These are phyloP conservation scores for Polytolypa hystricis DNA, from an alignment of 2,329 filamentous ascomycete genomes.

Conservation along the genomic window DNA sequence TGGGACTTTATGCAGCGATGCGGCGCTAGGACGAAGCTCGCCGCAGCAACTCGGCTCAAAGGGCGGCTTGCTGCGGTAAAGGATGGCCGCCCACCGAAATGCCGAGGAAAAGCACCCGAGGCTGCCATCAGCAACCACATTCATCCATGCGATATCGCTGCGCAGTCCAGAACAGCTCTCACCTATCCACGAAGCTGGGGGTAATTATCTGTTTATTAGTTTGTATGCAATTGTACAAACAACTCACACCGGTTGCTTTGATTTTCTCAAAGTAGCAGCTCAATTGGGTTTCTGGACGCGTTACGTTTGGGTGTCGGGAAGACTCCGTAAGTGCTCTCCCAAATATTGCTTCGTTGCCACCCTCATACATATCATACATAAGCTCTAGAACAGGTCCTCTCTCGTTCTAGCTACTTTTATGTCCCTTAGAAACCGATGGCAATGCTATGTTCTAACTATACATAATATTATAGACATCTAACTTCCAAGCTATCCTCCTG, in stretches of 20 bases:
- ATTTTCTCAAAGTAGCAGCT: not conserved
- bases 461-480: too few species aligned
- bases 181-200: not conserved
- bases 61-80: conserved; percentile 1
- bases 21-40: too few species aligned
- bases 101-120: conserved; percentile 1
- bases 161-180: not conserved
- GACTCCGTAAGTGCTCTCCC: too few species aligned
- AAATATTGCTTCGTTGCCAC: too few species aligned
- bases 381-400: not conserved
- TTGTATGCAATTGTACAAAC: not conserved
- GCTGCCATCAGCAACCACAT: not conserved
- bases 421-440: not conserved
- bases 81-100: not conserved
- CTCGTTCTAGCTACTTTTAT: not conserved
- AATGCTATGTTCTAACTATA: not conserved
- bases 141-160: not conserved
- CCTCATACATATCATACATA: not conserved
- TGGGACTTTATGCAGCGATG: too few species aligned
- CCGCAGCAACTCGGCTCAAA: too few species aligned
- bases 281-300: not conserved
- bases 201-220: too few species aligned
- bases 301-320: too few species aligned
- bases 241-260: not conserved
- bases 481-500: too few species aligned